Evolutionary conservation across 805 yeast genomes (phyloP).

Genomic region (Myxozyma neotropica): DNA sequence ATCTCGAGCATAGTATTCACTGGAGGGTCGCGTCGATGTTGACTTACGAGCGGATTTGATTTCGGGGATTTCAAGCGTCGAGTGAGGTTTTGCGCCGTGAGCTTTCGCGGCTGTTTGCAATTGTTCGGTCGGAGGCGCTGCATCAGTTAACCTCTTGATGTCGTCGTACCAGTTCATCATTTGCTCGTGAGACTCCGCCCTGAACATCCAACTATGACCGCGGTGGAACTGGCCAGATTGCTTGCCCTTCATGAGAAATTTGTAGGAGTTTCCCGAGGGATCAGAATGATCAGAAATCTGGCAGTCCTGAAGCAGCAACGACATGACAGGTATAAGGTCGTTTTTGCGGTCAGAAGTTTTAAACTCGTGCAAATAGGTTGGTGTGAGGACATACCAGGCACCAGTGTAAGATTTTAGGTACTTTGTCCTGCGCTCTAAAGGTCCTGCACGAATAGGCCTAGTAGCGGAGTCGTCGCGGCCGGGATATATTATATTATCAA

Average conservation of each 20-base stretch:
- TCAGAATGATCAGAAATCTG: constrained; percentile 66
- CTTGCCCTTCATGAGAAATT: constrained; percentile 78
- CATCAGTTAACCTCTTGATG: constrained; percentile 49
- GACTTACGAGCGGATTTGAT: constrained; percentile 4
- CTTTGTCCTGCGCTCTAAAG: constrained; percentile 86
- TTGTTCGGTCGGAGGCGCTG: background rate
- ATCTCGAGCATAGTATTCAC: constrained; percentile 11
- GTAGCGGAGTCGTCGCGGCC: constrained; percentile 72
- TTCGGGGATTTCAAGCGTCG: background rate
- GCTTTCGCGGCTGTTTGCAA: background rate
- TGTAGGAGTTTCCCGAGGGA: constrained; percentile 42
- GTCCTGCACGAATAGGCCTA: constrained; percentile 70
- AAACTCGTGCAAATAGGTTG: constrained; percentile 87
- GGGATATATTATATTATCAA: constrained; percentile 64
- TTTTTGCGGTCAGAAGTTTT: constrained; percentile 78
- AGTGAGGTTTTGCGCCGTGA: background rate
- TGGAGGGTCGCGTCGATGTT: constrained; percentile 12
- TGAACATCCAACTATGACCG: constrained; percentile 93
- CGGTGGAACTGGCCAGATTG: constrained; percentile 73
- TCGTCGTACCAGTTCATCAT: constrained; percentile 88
- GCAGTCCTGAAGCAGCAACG: constrained; percentile 76
- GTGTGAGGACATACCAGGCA: constrained; percentile 90
- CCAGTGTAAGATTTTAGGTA: constrained; percentile 86
- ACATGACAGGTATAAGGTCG: constrained; percentile 81
- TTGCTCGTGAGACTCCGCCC: constrained; percentile 76